Percentiles rank a stretch among this genome's conserved stretches.
Evolutionary conservation across 352 stramenopile species (phyloP).

Genomic region (Phytophthora hibernalis): DNA sequence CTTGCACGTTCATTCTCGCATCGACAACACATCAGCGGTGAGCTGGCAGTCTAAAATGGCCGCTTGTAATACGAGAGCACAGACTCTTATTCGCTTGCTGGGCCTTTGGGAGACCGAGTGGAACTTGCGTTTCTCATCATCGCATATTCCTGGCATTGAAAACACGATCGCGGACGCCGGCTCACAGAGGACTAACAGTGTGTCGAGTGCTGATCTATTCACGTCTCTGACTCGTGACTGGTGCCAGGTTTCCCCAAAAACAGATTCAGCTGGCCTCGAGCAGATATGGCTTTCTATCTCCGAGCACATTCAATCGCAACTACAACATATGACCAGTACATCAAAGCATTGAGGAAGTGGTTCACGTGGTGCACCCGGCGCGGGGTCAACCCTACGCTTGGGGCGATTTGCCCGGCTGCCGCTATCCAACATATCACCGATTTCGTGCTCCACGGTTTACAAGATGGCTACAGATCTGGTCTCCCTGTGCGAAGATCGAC

Average conservation of each 20-base stretch:
- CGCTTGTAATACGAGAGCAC: conserved; percentile 10
- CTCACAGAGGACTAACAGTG: neutral
- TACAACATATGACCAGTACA: conserved; percentile 8
- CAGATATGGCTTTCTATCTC: conserved; percentile 19
- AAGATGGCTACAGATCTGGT: neutral
- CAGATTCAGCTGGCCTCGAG: neutral
- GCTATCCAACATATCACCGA: conserved; percentile 2
- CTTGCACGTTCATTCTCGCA: conserved; percentile 26
- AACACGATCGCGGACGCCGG: neutral
- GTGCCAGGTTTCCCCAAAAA: too few relatives aligned
- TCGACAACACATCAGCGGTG: conserved; percentile 38
- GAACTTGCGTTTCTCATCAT: conserved; percentile 6
- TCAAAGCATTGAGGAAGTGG: conserved; percentile 14
- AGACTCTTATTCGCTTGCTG: conserved; percentile 3
- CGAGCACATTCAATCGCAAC: conserved; percentile 8
- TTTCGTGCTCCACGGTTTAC: conserved; percentile 1
- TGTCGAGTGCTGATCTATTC: neutral
- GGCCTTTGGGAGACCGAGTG: neutral
- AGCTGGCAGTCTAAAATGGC: conserved; percentile 19
- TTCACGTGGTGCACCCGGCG: neutral
- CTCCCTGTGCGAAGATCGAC: neutral
- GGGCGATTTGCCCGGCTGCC: neutral
- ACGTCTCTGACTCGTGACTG: too few relatives aligned
- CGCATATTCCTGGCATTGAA: conserved; percentile 1
- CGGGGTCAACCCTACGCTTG: neutral